Percentiles rank a stretch among this genome's conserved stretches.
Evolutionary conservation across 2,329 filamentous ascomycete species (phyloP).

Genomic region (Aschersonia sp.): DNA sequence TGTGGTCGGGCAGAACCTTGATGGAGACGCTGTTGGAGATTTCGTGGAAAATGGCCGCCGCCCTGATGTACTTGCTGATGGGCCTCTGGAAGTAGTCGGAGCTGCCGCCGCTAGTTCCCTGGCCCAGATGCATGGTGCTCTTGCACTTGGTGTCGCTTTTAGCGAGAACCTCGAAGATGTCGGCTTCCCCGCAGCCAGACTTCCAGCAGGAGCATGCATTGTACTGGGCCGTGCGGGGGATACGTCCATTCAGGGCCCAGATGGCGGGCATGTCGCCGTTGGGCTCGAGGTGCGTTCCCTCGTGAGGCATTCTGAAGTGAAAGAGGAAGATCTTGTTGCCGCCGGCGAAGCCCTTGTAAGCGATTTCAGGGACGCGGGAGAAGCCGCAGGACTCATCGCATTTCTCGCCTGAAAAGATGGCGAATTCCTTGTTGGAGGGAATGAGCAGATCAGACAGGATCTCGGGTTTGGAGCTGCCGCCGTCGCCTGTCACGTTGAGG

Average conservation of each 20-base stretch:
- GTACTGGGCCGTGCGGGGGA: conserved; percentile 59
- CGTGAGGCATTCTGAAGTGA: conserved; percentile 58
- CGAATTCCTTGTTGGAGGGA: conserved; percentile 28
- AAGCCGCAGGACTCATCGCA: conserved; percentile 29
- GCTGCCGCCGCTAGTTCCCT: conserved; percentile 46
- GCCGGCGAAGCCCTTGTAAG: conserved; percentile 54
- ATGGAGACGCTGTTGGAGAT: conserved; percentile 37
- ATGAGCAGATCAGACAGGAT: conserved; percentile 24
- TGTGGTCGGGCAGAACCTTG: conserved; percentile 30
- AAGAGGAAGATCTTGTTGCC: conserved; percentile 59
- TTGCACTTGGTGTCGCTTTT: conserved; percentile 52
- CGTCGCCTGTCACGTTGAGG: conserved; percentile 25
- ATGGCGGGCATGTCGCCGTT: conserved; percentile 57
- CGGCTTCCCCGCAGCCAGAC: conserved; percentile 56
- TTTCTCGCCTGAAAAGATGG: conserved; percentile 28
- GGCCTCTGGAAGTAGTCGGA: conserved; percentile 62
- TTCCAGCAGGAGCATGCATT: conserved; percentile 59
- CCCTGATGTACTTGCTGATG: conserved; percentile 40
- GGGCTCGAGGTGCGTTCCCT: conserved; percentile 23
- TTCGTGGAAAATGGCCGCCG: conserved; percentile 47
- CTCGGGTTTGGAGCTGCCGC: conserved; percentile 21
- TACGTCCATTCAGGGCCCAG: conserved; percentile 63
- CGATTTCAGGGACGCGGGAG: conserved; percentile 25
- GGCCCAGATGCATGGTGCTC: conserved; percentile 53
- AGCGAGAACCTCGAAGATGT: conserved; percentile 59